Conservation (phyloP, 2,329 filamentous ascomycete genomes). For the Aspergillus sp. region DNA sequence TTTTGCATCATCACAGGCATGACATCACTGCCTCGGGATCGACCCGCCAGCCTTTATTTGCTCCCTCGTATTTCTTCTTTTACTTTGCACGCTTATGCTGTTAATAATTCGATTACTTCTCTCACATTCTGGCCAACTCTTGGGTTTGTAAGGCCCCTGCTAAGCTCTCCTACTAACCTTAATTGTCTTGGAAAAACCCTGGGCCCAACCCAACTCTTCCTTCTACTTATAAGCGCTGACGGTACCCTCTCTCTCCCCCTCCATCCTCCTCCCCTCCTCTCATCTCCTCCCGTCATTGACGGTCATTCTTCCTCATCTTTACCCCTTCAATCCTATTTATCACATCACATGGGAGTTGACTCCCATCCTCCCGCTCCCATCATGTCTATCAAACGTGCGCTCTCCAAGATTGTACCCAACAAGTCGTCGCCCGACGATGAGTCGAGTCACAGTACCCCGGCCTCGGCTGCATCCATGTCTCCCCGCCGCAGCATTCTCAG, state of each 20-base stretch:
- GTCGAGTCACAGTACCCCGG: slow-evolving; percentile 22
- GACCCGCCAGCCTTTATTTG: not conserved
- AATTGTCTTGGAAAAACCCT: not conserved
- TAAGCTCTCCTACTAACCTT: not conserved
- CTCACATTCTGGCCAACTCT: not conserved
- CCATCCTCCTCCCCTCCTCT: not conserved
- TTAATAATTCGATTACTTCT: not conserved
- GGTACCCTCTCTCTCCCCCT: not conserved
- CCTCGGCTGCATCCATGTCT: slow-evolving; percentile 25
- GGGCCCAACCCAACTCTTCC: not conserved
- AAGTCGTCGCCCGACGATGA: slow-evolving; percentile 26
- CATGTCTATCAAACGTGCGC: slow-evolving; percentile 51
- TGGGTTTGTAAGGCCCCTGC: not conserved
- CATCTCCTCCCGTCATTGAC: not conserved
- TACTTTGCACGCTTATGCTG: not conserved
- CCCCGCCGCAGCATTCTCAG: slow-evolving; percentile 45
- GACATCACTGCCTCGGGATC: not conserved
- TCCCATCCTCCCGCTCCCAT: slow-evolving; percentile 21
- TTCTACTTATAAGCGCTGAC: slow-evolving; percentile 2
- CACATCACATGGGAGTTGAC: not conserved
- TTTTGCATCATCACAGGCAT: slow-evolving; percentile 2
- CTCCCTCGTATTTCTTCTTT: slow-evolving; percentile 1
- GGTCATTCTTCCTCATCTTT: not conserved
- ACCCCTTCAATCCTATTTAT: not conserved
- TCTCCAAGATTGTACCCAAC: slow-evolving; percentile 41